A percentile compares a stretch with the other conserved stretches of the same genome.
These are phyloP conservation scores for Gastrolobium bilobum DNA, from an alignment of 306 rosid species.

Conservation along the genomic window DNA sequence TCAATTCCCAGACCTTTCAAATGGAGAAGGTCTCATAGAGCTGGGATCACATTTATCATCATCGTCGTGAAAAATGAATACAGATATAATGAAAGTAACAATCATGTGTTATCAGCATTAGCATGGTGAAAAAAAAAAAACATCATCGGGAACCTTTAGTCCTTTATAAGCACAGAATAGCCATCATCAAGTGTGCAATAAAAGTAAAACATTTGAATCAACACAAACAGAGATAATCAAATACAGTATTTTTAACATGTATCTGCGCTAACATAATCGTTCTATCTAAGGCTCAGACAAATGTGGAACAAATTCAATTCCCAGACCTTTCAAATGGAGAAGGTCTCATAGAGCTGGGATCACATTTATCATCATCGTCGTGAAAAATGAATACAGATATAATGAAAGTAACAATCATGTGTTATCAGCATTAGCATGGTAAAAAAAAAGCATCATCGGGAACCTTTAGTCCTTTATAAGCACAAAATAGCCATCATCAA, in stretches of 20 bases:
- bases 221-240: background rate
- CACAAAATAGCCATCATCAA: background rate
- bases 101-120: conserved; percentile 67
- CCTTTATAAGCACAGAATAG: background rate
- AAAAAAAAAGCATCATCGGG: conserved; percentile 37
- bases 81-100: background rate
- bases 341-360: conserved; percentile 68
- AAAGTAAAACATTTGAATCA: background rate
- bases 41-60: conserved; percentile 67
- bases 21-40: conserved; percentile 56
- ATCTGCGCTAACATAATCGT: background rate
- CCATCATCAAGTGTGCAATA: background rate
- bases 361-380: conserved; percentile 58
- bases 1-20: conserved; percentile 52
- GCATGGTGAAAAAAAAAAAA: conserved; percentile 55
- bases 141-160: conserved; percentile 36
- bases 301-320: conserved; percentile 53
- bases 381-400: background rate
- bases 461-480: background rate
- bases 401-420: conserved; percentile 41
- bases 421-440: conserved; percentile 75
- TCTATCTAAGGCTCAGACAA: conserved; percentile 51
- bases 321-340: conserved; percentile 45
- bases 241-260: too few species aligned
- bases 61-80: conserved; percentile 39